These are phyloP conservation scores for Comarum palustre DNA, from an alignment of 306 rosid genomes.

Conservation along the genomic window DNA sequence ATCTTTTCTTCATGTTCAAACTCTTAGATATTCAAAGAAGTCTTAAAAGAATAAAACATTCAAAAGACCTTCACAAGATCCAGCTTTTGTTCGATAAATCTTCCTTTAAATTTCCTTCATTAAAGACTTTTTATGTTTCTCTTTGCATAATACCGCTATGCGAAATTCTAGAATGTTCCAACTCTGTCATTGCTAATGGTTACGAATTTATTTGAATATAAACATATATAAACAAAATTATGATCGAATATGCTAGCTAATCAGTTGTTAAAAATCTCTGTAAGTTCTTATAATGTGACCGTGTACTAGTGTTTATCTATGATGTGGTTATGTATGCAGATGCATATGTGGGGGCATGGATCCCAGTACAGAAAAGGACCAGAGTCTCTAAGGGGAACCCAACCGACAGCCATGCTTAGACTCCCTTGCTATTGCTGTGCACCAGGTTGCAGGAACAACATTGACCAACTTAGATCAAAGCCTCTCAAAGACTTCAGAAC, in stretches of 20 bases:
- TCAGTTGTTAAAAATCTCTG: neutral
- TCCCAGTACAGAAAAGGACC: constrained; percentile 89
- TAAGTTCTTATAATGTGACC: neutral
- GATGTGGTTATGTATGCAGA: constrained; percentile 30
- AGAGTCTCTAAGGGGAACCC: constrained; percentile 83
- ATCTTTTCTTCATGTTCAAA: constrained; percentile 15
- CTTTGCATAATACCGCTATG: neutral
- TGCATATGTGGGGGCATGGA: constrained; percentile 99
- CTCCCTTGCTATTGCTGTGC: constrained; percentile 91
- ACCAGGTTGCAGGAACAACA: constrained; percentile 83
- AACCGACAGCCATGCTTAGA: constrained; percentile 93
- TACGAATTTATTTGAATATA: neutral
- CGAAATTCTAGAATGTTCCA: neutral
- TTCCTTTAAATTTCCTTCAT: constrained; percentile 1
- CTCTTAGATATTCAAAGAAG: neutral
- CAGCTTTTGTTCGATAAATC: neutral
- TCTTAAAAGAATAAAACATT: constrained; percentile 20
- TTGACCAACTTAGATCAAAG: constrained; percentile 83
- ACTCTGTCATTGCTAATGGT: neutral
- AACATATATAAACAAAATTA: neutral
- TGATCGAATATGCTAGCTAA: neutral
- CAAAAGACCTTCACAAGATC: constrained; percentile 9
- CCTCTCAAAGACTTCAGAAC: constrained; percentile 88
- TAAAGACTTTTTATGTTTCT: neutral
- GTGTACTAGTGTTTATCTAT: neutral